These are phyloP conservation scores for Nicotiana obtusifolia DNA, from an alignment of 257 asterid genomes.

Conservation along the genomic window DNA sequence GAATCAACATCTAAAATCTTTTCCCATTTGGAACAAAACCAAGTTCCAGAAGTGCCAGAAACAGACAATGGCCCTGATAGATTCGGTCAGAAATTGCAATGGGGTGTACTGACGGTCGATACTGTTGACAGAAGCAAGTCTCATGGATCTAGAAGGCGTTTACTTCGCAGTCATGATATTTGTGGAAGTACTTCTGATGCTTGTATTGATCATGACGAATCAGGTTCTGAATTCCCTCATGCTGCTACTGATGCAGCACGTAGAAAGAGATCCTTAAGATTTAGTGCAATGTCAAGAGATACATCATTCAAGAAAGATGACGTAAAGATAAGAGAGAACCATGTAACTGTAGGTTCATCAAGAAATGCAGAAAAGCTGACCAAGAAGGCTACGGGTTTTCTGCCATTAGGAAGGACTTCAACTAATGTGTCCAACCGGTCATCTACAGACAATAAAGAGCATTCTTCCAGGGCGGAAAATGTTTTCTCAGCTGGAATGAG, in stretches of 20 bases:
- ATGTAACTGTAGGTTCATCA: conserved; percentile 45
- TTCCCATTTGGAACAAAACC: conserved; percentile 28
- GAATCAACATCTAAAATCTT: conserved; percentile 27
- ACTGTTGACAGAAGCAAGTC: background rate
- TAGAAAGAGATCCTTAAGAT: conserved; percentile 60
- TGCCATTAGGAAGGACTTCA: conserved; percentile 40
- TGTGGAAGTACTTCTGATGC: conserved; percentile 28
- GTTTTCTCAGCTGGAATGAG: conserved; percentile 29
- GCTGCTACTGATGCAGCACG: conserved; percentile 68
- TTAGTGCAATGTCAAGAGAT: conserved; percentile 49
- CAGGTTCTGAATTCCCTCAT: conserved; percentile 46
- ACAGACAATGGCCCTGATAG: conserved; percentile 21
- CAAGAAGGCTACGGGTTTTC: conserved; percentile 31
- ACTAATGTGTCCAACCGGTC: conserved; percentile 35
- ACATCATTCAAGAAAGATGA: conserved; percentile 21
- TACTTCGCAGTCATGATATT: conserved; percentile 23
- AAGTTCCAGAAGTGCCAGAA: conserved; percentile 14
- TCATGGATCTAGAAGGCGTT: conserved; percentile 8
- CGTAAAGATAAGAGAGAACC: conserved; percentile 25
- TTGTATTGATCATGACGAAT: conserved; percentile 29
- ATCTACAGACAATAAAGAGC: conserved; percentile 41
- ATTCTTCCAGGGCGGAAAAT: conserved; percentile 22
- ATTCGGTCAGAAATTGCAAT: conserved; percentile 20
- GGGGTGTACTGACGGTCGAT: conserved; percentile 14
- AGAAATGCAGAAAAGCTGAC: conserved; percentile 37